Conservation (phyloP, 2,329 filamentous ascomycete species). For the Ambrosiella cleistominuta region DNA sequence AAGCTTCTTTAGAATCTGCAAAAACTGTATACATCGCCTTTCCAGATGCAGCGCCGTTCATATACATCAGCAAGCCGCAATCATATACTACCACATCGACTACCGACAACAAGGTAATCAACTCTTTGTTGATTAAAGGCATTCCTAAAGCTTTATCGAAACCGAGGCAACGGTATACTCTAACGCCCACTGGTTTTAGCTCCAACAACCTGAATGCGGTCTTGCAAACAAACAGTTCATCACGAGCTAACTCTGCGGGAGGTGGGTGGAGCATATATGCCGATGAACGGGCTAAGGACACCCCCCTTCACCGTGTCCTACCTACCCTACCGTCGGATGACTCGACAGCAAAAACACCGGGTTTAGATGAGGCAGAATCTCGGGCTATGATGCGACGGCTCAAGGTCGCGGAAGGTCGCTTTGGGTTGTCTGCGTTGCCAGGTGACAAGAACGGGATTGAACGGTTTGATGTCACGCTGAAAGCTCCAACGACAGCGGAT, state of each 20-base stretch:
- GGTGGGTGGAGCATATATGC: conserved; percentile 71
- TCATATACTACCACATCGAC: conserved; percentile 24
- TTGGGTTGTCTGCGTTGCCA: conserved; percentile 41
- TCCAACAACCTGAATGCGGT: conserved; percentile 57
- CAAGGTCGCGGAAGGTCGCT: conserved; percentile 47
- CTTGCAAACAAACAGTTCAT: conserved; percentile 49
- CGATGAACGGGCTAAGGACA: conserved; percentile 37
- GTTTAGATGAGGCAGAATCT: neutral
- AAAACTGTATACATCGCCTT: conserved; percentile 67
- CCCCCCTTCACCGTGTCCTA: conserved; percentile 35
- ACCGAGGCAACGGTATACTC: conserved; percentile 51
- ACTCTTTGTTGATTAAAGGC: conserved; percentile 55
- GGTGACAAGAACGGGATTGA: conserved; percentile 45
- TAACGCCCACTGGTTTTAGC: conserved; percentile 49
- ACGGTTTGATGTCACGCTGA: conserved; percentile 38
- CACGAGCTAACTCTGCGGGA: conserved; percentile 51
- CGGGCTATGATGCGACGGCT: conserved; percentile 37
- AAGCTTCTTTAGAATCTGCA: conserved; percentile 24
- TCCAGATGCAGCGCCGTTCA: conserved; percentile 58
- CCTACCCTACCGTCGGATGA: conserved; percentile 25
- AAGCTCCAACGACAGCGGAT: neutral
- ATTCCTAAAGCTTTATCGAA: conserved; percentile 69
- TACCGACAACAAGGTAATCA: conserved; percentile 44
- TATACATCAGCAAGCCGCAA: conserved; percentile 46
- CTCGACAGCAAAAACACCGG: conserved; percentile 12